These are phyloP conservation scores for Lipomyces chichibuensis DNA, from an alignment of 805 yeast species.

Conservation along the genomic window DNA sequence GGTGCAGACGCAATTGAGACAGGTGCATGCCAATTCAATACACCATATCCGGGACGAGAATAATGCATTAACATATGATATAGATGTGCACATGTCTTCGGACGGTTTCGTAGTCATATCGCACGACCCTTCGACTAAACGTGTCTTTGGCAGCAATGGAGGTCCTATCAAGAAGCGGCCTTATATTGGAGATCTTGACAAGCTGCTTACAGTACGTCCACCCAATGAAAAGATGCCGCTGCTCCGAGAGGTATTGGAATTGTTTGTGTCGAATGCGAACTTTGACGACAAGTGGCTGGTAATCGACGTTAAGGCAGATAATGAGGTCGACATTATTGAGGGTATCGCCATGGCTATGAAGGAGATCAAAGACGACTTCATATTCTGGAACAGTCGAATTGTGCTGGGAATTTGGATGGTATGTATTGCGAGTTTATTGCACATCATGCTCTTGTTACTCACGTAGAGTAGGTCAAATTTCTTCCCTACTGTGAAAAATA, in stretches of 20 bases:
- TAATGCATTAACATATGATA: neutral
- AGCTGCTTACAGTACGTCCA: slow-evolving; percentile 45
- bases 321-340: slow-evolving; percentile 26
- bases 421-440: slow-evolving; percentile 45
- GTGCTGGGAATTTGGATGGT: slow-evolving; percentile 59
- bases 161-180: slow-evolving; percentile 47
- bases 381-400: slow-evolving; percentile 52
- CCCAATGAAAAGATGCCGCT: slow-evolving; percentile 33
- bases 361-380: slow-evolving; percentile 46
- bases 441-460: neutral
- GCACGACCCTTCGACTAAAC: slow-evolving; percentile 56
- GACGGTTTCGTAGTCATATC: slow-evolving; percentile 60
- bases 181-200: slow-evolving; percentile 46
- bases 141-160: slow-evolving; percentile 51
- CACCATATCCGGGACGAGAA: neutral
- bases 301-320: slow-evolving; percentile 33
- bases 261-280: slow-evolving; percentile 11
- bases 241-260: slow-evolving; percentile 23
- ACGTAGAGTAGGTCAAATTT: slow-evolving; percentile 19
- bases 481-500: slow-evolving; percentile 40
- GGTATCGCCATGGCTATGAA: slow-evolving; percentile 21
- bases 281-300: slow-evolving; percentile 30
- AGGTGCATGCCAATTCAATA: slow-evolving; percentile 25
- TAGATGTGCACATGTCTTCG: slow-evolving; percentile 53
- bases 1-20: slow-evolving; percentile 56